These are phyloP conservation scores for Solanum aculeatissimum DNA, from an alignment of 305 asterid species.

Conservation along the genomic window DNA sequence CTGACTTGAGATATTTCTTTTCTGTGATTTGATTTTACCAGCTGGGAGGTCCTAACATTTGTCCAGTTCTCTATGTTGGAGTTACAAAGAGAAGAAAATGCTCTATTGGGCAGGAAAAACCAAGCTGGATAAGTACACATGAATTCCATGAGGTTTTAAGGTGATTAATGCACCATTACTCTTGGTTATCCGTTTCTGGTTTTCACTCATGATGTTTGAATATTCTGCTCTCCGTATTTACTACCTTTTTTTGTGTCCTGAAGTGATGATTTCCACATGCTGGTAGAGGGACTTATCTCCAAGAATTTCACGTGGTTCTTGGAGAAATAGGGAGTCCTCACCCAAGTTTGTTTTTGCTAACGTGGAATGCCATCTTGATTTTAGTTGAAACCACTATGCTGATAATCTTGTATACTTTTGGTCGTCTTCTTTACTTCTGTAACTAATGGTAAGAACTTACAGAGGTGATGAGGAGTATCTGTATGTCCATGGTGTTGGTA, in stretches of 20 bases:
- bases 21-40: slow-evolving; percentile 14
- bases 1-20: background rate
- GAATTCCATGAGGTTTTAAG: slow-evolving; percentile 74
- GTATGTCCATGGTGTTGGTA: slow-evolving; percentile 40
- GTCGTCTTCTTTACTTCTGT: background rate
- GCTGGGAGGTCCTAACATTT: slow-evolving; percentile 51
- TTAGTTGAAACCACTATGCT: background rate
- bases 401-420: background rate
- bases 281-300: background rate
- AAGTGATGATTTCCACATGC: background rate
- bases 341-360: background rate
- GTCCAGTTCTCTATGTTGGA: slow-evolving; percentile 57
- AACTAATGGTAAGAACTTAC: slow-evolving; percentile 7
- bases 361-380: background rate
- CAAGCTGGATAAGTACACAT: slow-evolving; percentile 44
- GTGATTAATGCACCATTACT: slow-evolving; percentile 25
- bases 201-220: background rate
- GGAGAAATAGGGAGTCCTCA: background rate
- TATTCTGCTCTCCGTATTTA: background rate
- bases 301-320: background rate
- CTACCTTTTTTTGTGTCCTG: background rate
- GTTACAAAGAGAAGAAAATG: slow-evolving; percentile 65
- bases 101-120: slow-evolving; percentile 54
- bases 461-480: slow-evolving; percentile 83
- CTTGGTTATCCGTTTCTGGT: background rate